Evolutionary conservation across 371 early-diverging fungal species (phyloP), one percentile per base, ranked within the genome.

Genomic region (Mucor indicus): DNA sequence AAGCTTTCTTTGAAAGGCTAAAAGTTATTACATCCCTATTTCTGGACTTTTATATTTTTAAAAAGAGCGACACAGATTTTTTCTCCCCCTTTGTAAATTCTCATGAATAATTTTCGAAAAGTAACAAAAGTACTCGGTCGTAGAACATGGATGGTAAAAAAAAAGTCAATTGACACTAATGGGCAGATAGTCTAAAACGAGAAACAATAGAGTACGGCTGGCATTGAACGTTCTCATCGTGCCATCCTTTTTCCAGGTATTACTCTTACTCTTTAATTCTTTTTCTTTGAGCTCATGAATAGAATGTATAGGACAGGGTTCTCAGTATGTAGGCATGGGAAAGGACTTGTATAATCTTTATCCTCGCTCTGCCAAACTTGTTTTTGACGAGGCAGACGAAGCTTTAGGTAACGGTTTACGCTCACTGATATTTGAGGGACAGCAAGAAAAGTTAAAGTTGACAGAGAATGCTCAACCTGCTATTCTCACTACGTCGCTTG

Each of bases 381-480:
- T 91, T 0, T 88, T 95, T 54, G 93, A 95, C 43, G 92, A 95
- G 62, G 93, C 85, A 16, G 91, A 97, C 53, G 90, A 90, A 29
- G 87, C 83, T 4, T 65, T 97, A 1, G 85, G 82, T 0, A 76
- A 80, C 22, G 64, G 70, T 12, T 63, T 96, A 40, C 79, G 80
- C 49, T 50, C 75, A 12, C 67, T 94, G 32, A 91, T 95, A 73
- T 95, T 97, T 61, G 80, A 89, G 31, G 96, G 96, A 11, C 83
- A 90, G 35, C 82, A 78, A 62, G 74, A 77, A 24, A 74, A 78
- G 29, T 73, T 97, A 19, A 95, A 81, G 20, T 57, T 77, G 51
- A 96, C 98, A 13, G 83, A 85, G 47, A 92, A 95, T 56, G 96
- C 96, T 12, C 98, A 97, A 67, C 96, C 98, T 0, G 96, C 96